Percentiles rank a stretch among this genome's conserved stretches.
phyloP scores from a whole-genome alignment of 2,329 filamentous ascomycete genomes.

The Periglandula ipomoeae region DNA sequence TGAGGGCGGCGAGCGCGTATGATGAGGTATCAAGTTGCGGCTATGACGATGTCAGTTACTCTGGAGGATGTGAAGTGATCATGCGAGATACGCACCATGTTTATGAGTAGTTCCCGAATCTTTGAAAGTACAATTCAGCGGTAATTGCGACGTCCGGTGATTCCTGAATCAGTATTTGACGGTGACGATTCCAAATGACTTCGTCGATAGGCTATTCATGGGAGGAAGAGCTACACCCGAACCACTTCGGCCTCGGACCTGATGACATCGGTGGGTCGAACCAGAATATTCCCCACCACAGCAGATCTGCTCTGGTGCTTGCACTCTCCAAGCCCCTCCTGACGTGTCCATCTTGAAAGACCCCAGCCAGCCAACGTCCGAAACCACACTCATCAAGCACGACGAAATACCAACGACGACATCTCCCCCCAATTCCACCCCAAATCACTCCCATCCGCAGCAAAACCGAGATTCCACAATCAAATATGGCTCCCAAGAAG shows the following conservation, averaged over 20 bases:
- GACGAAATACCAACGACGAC: slow-evolving; percentile 7
- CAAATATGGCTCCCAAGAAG: slow-evolving; percentile 43
- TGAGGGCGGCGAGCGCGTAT: slow-evolving; percentile 70
- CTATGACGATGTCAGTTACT: background rate
- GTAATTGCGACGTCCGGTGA: background rate
- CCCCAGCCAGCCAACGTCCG: background rate
- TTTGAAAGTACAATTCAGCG: background rate
- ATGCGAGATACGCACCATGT: background rate
- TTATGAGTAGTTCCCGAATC: background rate
- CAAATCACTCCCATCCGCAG: background rate
- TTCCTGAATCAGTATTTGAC: background rate
- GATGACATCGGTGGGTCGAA: background rate
- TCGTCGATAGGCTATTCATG: too few species aligned
- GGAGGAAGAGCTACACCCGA: background rate
- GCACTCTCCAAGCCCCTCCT: background rate
- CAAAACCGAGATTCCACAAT: background rate
- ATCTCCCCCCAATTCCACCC: slow-evolving; percentile 3
- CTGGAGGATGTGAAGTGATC: too few species aligned
- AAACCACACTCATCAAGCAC: slow-evolving; percentile 2
- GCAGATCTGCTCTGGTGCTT: background rate
- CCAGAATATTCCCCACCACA: slow-evolving; percentile 7
- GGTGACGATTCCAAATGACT: background rate
- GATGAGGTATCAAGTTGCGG: slow-evolving; percentile 47
- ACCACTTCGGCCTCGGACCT: too few species aligned
- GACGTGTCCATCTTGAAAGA: background rate